Evolutionary conservation across 2,329 filamentous ascomycete species (phyloP), one percentile per base, ranked within the genome.

Genomic region (Chaetomiaceae sp.): DNA sequence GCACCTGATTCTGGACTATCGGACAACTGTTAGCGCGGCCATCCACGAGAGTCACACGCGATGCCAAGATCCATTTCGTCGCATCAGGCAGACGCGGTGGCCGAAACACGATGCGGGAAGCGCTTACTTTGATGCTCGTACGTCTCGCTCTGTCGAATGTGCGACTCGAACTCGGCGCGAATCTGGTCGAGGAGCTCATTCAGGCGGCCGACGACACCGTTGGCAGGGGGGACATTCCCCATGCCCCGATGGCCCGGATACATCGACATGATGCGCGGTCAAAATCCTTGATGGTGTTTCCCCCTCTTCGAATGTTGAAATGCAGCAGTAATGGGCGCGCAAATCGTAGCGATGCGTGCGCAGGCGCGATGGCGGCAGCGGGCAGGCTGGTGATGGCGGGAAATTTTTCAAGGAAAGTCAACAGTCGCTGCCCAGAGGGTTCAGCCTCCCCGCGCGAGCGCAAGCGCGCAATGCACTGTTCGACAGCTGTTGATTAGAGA

Each of bases 41-140:
- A 5, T 11, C 38, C 19, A 26, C 19, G 17, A 46, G 2, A 30
- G 40, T 42, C 24, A 43, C 18, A 24, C 22, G 9, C 45, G 47
- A 48, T 38, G 20, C 38, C n/a, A 19, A 26, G 14, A 10, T 17
- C 12, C 3, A n/a, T 22, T 14, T 20, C 11, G 19, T 27, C 18
- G 27, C 18, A 32, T 22, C 33, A 37, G 18, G 39, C 27, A 30
- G 22, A 26, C 20, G 34, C 35, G 24, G 27, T 18, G 18, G 15
- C 20, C 22, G 22, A 22, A 30, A 22, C 11, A 14, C 7, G n/a
- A 14, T 32, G 12, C 10, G 33, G 27, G 20, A 22, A 12, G 47
- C 82, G n/a, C 89, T 75, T 81, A 96, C 91, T 86, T 66, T 95
- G 89, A 65, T 91, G 87, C 65, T 98, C 91, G 65, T 89, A 94